Evolutionary conservation across 163 green algal species (phyloP), one percentile per base, ranked within the genome.

Genomic region (Scenedesmus sp.): DNA sequence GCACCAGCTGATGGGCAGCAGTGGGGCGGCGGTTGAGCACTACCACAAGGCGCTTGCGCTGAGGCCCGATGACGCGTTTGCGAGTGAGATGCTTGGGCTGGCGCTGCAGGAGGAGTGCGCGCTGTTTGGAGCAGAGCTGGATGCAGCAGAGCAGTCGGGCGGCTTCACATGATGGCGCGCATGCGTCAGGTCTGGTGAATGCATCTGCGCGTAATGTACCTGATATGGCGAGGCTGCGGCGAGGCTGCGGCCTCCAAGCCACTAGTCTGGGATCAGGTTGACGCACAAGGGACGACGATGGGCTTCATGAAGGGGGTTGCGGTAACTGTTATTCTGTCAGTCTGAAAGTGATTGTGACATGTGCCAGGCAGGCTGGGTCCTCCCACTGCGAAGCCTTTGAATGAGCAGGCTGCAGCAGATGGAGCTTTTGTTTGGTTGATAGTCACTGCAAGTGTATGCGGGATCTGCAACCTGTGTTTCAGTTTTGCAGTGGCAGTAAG

Each of bases 1-100:
- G 0, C 91, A 97, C 79, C 98, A 99, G 83, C 93, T 99, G 80
- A 89, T 91, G 83, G 89, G 93, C 0, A 76, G 95, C 43, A 56
- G 94, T 35, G 73, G 89, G 42, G 89, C 90, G 6, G 97, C 97
- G 13, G 96, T 99, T 18, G 94, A 98, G 83, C 81, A 96, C 73
- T 99, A 99, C 90, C 98, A 99, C 92, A 97, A 97, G 56, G 95
- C 96, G 12, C 94, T 99, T 76, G 95, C 93, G 22, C 73, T 99
- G 49, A 91, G 94, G 37, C 95, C 97, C 4, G 95, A 98, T 35
- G 97, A 99, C 89, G 88, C 92, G 0, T 99, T 99, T 89, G 94
- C 96, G 0, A 83, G 92, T 20, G 95, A 98, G 82, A 98, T 99
- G 97, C 95, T 99, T 59, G 92, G 93, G 0, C 65, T 95, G 49